A percentile compares a stretch with the other conserved stretches of the same genome.
These are phyloP conservation scores for Knoxdaviesia capensis DNA, from an alignment of 2,329 filamentous ascomycete species.

Conservation along the genomic window DNA sequence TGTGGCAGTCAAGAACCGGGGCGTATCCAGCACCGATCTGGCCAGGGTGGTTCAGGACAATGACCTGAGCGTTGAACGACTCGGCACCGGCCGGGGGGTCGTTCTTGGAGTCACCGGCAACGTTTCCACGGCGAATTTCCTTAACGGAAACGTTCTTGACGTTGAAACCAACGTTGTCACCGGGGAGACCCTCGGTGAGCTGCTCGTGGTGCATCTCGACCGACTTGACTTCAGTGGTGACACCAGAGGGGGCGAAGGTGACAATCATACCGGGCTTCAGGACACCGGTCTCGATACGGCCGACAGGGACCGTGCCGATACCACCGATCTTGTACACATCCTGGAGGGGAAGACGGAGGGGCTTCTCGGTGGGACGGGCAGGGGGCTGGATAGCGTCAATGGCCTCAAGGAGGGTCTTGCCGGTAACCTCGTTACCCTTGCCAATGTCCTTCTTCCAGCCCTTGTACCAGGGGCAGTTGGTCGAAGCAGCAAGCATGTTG, in stretches of 20 bases:
- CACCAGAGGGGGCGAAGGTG: conserved; percentile 94
- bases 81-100: conserved; percentile 79
- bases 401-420: conserved; percentile 98
- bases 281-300: conserved; percentile 98
- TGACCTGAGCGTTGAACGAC: conserved; percentile 99
- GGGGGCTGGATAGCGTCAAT: conserved; percentile 92
- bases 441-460: conserved; percentile 88
- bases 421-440: conserved; percentile 58
- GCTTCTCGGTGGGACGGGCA: conserved; percentile 91
- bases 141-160: conserved; percentile 99
- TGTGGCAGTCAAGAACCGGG: conserved; percentile 99
- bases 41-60: conserved; percentile 99
- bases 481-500: conserved; percentile 88
- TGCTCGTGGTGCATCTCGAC: conserved; percentile 99
- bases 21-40: conserved; percentile 99
- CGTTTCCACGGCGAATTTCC: conserved; percentile 99
- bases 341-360: conserved; percentile 98
- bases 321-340: conserved; percentile 99
- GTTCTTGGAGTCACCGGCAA: conserved; percentile 99
- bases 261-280: conserved; percentile 88
- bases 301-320: conserved; percentile 99
- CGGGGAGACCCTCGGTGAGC: conserved; percentile 81
- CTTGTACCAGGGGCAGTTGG: conserved; percentile 99
- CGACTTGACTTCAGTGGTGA: conserved; percentile 99
- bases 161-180: conserved; percentile 99